Conservation (phyloP, 768 basidiomycete species). For the Mycena belliarum region DNA sequence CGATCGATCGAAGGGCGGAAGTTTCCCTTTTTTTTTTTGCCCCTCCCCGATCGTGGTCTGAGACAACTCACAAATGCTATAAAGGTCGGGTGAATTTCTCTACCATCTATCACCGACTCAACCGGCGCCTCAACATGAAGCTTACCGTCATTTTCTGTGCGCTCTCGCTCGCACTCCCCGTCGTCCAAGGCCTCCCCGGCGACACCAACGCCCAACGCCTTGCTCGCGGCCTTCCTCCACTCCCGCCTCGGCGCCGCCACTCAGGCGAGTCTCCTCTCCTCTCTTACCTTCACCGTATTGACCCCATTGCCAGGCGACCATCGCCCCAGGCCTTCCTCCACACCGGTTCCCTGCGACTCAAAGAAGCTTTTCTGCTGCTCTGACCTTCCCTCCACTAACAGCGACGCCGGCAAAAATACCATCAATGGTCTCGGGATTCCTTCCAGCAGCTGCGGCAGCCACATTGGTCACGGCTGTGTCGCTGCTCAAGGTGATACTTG, state of each 20-base stretch:
- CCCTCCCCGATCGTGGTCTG: not conserved
- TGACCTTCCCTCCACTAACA: not conserved
- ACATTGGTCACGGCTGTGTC: not conserved
- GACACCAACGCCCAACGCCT: conserved; percentile 47
- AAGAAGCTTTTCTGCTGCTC: conserved; percentile 10
- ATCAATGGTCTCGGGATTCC: not conserved
- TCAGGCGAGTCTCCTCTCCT: not conserved
- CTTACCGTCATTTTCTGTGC: conserved; percentile 26
- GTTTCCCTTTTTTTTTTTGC: not conserved
- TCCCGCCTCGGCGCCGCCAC: conserved; percentile 27
- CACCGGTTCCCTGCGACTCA: conserved; percentile 1
- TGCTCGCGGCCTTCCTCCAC: conserved; percentile 46
- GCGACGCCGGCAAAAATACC: not conserved
- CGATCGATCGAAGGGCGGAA: not conserved
- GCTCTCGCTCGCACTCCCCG: conserved; percentile 24
- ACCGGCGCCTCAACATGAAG: conserved; percentile 11
- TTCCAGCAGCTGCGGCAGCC: conserved; percentile 2
- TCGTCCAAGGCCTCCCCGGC: conserved; percentile 19
- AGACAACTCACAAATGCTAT: too few relatives aligned
- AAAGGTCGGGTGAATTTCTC: too few relatives aligned
- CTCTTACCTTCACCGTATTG: not conserved
- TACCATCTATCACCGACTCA: too few relatives aligned
- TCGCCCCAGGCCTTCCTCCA: not conserved
- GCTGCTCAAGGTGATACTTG: not conserved
- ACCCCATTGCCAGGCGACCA: not conserved